Base-by-base conservation (phyloP, 129 eudicot species). In the Helichrysum umbraculigerum region DNA sequence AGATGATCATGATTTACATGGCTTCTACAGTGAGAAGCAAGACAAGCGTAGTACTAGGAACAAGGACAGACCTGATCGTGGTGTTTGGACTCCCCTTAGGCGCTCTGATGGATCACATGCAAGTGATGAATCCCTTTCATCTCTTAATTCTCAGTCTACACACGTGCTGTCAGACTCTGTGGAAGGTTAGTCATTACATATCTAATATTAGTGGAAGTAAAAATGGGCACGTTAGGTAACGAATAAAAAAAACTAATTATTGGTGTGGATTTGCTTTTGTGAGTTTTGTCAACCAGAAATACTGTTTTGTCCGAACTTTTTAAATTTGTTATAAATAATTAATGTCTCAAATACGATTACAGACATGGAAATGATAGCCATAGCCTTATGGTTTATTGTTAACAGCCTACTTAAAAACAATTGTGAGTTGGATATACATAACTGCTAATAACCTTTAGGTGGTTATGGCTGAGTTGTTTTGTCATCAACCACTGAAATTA, bases 61-160 rank as follows among this genome's bases (percentile, higher is more conserved):
- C 70, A 88, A 76, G 79, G 98, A 93, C 51, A 91, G 97, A 73
- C 93, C 92, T 66, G 98, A 93, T 81, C 98, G 97, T 75, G 97
- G 89, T 82, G 97, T 93, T 73, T 93, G 98, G 98, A 81, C 98
- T 70, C 97, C 98, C 29, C 91, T 89, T 82, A 86, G 89, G 52
- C 97, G 84, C 51, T 88, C 98, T 6, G 97, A 91, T 79, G 86
- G 86, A 74, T 32, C 69, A 64, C 69, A 32, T 64, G 69, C 69
- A 1, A 64, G 69, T 81, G 81, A 88, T 44, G 96, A 85, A 58
- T 85, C 90, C 16, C 74, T 85, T 63, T 82, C 90, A 72, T 84
- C 86, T 42, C 77, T 81, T 51, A 74, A 82, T 67, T 81, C 89
- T 64, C 89, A 87, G 72, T 78, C 83, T 64, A 54, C 78, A 42